These are phyloP conservation scores for Piper longum DNA, from an alignment of 164 flowering plant genomes.

Conservation along the genomic window DNA sequence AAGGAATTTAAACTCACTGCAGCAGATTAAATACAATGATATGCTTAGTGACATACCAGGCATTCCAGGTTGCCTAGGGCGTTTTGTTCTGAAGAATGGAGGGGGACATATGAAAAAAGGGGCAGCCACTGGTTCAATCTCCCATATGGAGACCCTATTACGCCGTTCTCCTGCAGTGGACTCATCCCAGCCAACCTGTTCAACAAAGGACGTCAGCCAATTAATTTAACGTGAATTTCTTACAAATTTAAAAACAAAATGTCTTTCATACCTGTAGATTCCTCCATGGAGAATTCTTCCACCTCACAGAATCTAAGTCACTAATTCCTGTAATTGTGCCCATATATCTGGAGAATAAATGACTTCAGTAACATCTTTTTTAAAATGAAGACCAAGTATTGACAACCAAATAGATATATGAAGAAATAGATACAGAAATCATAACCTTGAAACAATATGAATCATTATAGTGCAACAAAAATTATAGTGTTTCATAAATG, in stretches of 20 bases:
- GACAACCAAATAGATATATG: too few species aligned
- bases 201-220: not conserved
- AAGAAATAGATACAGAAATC: too few species aligned
- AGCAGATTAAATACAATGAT: too few species aligned
- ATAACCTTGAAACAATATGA: too few species aligned
- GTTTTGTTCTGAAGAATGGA: constrained; percentile 80
- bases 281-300: constrained; percentile 99
- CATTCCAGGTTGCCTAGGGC: constrained; percentile 84
- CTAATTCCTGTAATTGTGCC: constrained; percentile 93
- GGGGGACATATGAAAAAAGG: constrained; percentile 95
- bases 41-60: constrained; percentile 37
- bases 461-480: too few species aligned
- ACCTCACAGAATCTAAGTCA: constrained; percentile 82
- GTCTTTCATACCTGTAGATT: constrained; percentile 59
- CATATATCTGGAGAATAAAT: constrained; percentile 57
- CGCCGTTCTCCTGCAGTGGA: constrained; percentile 88
- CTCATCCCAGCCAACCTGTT: constrained; percentile 98
- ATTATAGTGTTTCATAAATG: too few species aligned
- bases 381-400: too few species aligned
- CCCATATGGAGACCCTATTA: constrained; percentile 87
- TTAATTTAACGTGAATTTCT: not conserved
- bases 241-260: not conserved
- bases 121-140: constrained; percentile 93
- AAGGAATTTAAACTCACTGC: too few species aligned
- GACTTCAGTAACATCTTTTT: not conserved